These are phyloP conservation scores for Fraxinus xanthoxyloides DNA, from an alignment of 305 asterid genomes.

Conservation along the genomic window DNA sequence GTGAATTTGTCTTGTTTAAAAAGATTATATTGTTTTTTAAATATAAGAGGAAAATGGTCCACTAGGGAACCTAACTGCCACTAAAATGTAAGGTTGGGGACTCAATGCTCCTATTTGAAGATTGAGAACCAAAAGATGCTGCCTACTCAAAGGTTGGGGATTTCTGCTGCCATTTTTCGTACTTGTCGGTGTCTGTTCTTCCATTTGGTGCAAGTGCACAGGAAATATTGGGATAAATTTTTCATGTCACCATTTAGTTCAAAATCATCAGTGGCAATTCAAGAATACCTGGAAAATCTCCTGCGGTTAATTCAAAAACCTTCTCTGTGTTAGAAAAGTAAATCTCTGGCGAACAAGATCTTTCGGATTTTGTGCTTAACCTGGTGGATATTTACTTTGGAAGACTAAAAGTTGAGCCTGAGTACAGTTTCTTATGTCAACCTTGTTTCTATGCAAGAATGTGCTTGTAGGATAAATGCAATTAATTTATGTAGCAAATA, in stretches of 20 bases:
- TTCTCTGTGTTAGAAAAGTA: background rate
- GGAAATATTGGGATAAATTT: background rate
- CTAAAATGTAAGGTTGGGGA: background rate
- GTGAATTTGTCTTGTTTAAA: background rate
- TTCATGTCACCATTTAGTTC: background rate
- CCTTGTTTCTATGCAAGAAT: background rate
- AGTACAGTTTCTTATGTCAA: background rate
- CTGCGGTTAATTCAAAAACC: background rate
- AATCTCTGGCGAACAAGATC: background rate
- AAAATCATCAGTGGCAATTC: background rate
- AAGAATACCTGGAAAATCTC: background rate
- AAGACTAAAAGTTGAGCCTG: background rate
- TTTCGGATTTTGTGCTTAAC: background rate
- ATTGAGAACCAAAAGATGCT: background rate
- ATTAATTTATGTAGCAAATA: background rate
- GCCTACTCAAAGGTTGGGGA: background rate
- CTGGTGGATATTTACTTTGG: background rate
- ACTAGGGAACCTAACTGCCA: background rate
- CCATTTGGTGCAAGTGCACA: background rate
- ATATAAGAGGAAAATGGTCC: background rate
- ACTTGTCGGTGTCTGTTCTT: background rate
- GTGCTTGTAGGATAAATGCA: background rate
- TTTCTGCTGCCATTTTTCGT: background rate
- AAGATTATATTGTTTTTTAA: background rate
- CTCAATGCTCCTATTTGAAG: background rate